Conservation (phyloP, 73 alveolate species). For the Uronychia setigera region DNA sequence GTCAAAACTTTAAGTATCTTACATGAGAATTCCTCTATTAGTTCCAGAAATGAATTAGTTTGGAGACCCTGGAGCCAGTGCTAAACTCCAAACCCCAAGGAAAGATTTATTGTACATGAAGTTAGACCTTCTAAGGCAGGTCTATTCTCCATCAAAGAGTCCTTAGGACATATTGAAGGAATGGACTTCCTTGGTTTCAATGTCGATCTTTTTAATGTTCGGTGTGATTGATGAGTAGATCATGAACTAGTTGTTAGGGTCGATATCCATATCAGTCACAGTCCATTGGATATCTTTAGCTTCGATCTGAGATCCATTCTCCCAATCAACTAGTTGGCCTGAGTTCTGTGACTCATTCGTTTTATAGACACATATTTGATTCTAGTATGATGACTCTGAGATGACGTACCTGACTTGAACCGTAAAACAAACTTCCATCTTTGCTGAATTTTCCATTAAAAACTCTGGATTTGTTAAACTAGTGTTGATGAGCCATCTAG, state of each 20-base stretch:
- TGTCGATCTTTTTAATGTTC: slow-evolving; percentile 46
- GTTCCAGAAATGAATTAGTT: slow-evolving; percentile 69
- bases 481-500: not conserved
- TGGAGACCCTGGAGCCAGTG: slow-evolving; percentile 66
- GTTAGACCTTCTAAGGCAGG: slow-evolving; percentile 1
- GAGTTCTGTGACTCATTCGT: no score
- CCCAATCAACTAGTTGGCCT: not conserved
- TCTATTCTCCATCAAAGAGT: not conserved
- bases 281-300: slow-evolving; percentile 66
- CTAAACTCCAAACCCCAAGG: slow-evolving; percentile 55
- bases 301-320: not conserved
- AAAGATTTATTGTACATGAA: slow-evolving; percentile 5
- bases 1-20: slow-evolving; percentile 26
- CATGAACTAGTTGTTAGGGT: slow-evolving; percentile 46
- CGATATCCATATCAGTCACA: slow-evolving; percentile 62
- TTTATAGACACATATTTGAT: not conserved
- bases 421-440: not conserved
- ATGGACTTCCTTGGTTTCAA: no score
- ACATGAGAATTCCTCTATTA: slow-evolving; percentile 46
- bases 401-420: not conserved
- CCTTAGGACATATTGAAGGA: no score
- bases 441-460: not conserved
- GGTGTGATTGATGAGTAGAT: slow-evolving; percentile 60
- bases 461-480: not conserved
- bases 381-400: not conserved